Base-by-base conservation (phyloP, 2,329 filamentous ascomycete genomes). In the Claviceps sp. region DNA sequence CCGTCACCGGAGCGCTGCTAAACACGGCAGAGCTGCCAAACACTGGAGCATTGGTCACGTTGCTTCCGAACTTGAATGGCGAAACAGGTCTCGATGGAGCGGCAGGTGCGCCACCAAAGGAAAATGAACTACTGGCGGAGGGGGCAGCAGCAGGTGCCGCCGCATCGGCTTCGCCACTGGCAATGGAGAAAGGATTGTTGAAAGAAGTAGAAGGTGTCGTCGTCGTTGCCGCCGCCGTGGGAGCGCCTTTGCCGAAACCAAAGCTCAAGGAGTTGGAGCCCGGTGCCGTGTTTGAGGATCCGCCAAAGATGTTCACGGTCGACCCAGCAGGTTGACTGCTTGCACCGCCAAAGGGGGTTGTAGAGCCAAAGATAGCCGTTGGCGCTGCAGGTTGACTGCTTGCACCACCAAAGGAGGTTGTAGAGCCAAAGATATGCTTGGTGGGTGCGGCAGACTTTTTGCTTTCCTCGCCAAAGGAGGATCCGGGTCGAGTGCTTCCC, bases 121-220 rank as follows among this genome's bases (percentile, higher is more conserved):
- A 66, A 56, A 73, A 73, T 55, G 65, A 56, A 52, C 60, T 60
- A 40, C 64, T 63, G 14, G 61, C 52, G 1, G 64, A 40, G 5
- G 65, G 24, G n/a, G 30, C 8, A 14, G 57, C 53, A 19, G 59
- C 51, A 44, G 63, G 55, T 19, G 58, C 47, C 42, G 56, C 54
- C 38, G 60, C 48, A 26, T 59, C 60, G 50, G 57, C 56, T 26
- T 61, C 60, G 26, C 54, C 56, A 50, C 52, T 59, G 47, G 60
- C 62, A 40, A 64, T 61, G 16, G 65, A 56, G 52, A 73, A 73
- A 1, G 70, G 70, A 54, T 73, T 73, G 58, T 62, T 68, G 58
- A 71, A 68, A 2, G 60, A 58, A 6, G 59, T 57, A 14, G 60
- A 57, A 4, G 64, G 53, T 19, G 60, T 50, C 42, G 58, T 55